Base-by-base conservation (phyloP, 331 rosid species). In the Rhamnella rubrinervis region DNA sequence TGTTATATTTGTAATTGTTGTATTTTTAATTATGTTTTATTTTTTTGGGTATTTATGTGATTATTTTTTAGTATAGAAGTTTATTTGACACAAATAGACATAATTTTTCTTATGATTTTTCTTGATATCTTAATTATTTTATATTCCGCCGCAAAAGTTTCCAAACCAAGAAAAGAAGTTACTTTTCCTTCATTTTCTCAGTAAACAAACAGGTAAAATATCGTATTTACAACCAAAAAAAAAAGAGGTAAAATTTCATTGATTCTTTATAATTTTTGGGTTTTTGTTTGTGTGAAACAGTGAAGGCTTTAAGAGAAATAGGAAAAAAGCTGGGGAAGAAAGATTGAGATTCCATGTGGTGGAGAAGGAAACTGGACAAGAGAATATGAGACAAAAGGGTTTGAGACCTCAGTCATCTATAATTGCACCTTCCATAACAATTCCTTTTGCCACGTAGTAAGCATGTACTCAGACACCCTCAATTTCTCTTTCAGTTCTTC, bases 281-380 rank as follows among this genome's bases (percentile, higher is more conserved):
- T 65, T 23, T 16, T 37, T 59, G 64, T 18, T 59, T 25, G 41
- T 26, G n/a, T 55, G 66, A 59, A 66, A 74, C 86, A 93, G 98
- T 88, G 86, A 83, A 75, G 49, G 92, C 82, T 59, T 65, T 93
- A 88, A 81, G 56, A 19, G 90, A 77, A 77, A 90, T 93, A 69
- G 97, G 85, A 72, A 85, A 64, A 81, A 87, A 87, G 53, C 7
- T 93, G 63, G 96, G 98, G 73, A 90, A 88, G 86, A 93, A 72
- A 55, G 95, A 90, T n/a, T 93, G 98, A 97, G 82, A 93, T 61
- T 93, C 96, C 97, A 9, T 93, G 98, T 75, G 77, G 85, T 62
- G 23, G 23, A 23, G 91, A 82, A 81, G 97, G 88, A 21, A 86
- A 75, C 0, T 90, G 97, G 98, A 83, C 18, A 3, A 76, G 35